A percentile compares a stretch with the other conserved stretches of the same genome.
phyloP scores from a whole-genome alignment of 345 rosid species.

The Ceriops tagal region DNA sequence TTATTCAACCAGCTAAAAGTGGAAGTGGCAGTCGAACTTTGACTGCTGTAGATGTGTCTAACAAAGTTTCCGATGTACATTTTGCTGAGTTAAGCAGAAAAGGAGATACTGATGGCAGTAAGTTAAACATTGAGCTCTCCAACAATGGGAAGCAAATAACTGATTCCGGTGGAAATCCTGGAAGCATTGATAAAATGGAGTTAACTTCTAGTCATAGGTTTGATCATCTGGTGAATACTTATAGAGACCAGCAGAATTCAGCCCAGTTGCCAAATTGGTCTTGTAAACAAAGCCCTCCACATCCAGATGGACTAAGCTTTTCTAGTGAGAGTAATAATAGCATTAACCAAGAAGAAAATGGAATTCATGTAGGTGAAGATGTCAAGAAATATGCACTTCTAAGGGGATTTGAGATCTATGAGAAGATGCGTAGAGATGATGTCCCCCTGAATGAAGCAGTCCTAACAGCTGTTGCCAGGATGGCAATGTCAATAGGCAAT shows the following conservation, averaged over 20 bases:
- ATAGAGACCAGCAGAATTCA: slow-evolving; percentile 12
- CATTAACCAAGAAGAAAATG: slow-evolving; percentile 12
- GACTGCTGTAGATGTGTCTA: slow-evolving; percentile 20
- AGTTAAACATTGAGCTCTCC: slow-evolving; percentile 3
- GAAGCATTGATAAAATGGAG: slow-evolving; percentile 12
- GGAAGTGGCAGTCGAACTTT: slow-evolving; percentile 37
- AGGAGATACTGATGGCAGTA: slow-evolving; percentile 6
- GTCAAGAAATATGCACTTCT: slow-evolving; percentile 46
- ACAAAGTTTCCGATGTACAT: slow-evolving; percentile 14
- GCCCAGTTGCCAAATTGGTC: slow-evolving; percentile 16
- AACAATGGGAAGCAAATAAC: slow-evolving; percentile 6
- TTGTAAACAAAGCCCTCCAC: slow-evolving; percentile 12
- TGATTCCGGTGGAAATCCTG: neutral
- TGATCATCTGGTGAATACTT: slow-evolving; percentile 15
- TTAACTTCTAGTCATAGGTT: slow-evolving; percentile 6
- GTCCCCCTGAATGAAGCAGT: slow-evolving; percentile 58
- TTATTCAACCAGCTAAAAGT: slow-evolving; percentile 62
- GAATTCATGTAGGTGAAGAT: slow-evolving; percentile 41
- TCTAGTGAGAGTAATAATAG: slow-evolving; percentile 1
- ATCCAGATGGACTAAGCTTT: slow-evolving; percentile 8
- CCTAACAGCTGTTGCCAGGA: slow-evolving; percentile 60
- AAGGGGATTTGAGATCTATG: slow-evolving; percentile 57
- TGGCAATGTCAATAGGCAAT: slow-evolving; percentile 57
- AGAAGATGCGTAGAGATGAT: slow-evolving; percentile 41
- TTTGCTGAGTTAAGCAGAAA: slow-evolving; percentile 5